A percentile compares a stretch with the other conserved stretches of the same genome.
phyloP scores from a whole-genome alignment of 352 stramenopile species.

The Phytophthora crassamura region DNA sequence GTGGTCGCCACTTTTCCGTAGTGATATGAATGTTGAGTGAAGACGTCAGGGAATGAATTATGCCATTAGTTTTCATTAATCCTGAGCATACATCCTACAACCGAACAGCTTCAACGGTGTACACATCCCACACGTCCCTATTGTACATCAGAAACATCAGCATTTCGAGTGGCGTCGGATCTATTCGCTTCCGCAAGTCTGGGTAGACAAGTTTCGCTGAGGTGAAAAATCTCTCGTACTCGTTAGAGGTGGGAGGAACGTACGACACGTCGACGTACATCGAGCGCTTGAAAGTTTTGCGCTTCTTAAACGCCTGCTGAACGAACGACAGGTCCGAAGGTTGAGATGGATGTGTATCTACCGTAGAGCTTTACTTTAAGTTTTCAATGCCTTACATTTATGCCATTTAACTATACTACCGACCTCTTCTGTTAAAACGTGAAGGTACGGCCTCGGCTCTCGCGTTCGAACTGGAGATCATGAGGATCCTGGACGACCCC shows the following conservation, averaged over 20 bases:
- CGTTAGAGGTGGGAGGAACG: conserved; percentile 20
- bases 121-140: conserved; percentile 18
- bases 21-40: no score
- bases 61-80: no score
- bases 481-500: no score
- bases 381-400: no score
- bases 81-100: no score
- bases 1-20: no score
- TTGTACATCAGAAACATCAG: conserved; percentile 22
- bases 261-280: conserved; percentile 1
- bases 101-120: conserved; percentile 9
- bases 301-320: conserved; percentile 6
- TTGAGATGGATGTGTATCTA: neutral
- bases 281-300: neutral
- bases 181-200: conserved; percentile 20
- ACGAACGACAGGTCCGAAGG: conserved; percentile 7
- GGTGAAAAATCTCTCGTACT: conserved; percentile 27
- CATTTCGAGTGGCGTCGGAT: conserved; percentile 20
- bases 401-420: no score
- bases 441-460: no score
- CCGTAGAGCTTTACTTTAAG: no score
- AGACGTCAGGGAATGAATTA: no score
- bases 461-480: no score
- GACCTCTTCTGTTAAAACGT: no score
- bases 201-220: conserved; percentile 13